These are phyloP conservation scores for Syzygium aqueum DNA, from an alignment of 345 rosid species.

Conservation along the genomic window DNA sequence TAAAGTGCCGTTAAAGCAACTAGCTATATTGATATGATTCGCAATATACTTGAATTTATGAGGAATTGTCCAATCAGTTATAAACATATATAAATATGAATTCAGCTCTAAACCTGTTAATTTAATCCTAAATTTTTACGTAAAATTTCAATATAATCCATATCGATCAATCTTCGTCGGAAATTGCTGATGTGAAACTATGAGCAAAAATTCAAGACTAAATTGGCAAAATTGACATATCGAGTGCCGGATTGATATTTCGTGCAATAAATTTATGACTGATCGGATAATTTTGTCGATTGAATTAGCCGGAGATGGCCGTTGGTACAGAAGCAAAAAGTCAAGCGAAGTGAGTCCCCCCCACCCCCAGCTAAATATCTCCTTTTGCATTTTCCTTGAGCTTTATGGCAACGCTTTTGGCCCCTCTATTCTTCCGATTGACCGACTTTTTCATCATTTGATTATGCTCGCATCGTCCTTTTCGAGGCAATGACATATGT, in stretches of 20 bases:
- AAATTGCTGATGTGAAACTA: rapidly evolving
- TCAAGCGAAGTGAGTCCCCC: neutral
- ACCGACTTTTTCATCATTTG: neutral
- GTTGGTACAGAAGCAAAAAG: neutral
- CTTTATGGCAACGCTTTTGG: neutral
- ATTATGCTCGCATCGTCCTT: neutral
- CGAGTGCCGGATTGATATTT: neutral
- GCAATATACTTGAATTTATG: neutral
- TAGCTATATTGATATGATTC: neutral
- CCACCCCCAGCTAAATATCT: neutral
- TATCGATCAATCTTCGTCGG: rapidly evolving
- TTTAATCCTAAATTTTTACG: neutral
- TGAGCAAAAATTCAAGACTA: rapidly evolving
- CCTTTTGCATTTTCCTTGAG: neutral
- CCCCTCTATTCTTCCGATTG: neutral
- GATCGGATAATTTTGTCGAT: neutral
- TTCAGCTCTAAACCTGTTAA: rapidly evolving
- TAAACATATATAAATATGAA: neutral
- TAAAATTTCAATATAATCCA: rapidly evolving
- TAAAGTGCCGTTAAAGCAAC: neutral
- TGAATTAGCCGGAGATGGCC: neutral
- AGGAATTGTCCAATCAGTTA: neutral
- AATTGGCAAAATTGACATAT: neutral
- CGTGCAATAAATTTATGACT: neutral
- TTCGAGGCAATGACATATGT: neutral